Conservation (phyloP, 495 filamentous ascomycete genomes). For the Mycothermus thermophilus region DNA sequence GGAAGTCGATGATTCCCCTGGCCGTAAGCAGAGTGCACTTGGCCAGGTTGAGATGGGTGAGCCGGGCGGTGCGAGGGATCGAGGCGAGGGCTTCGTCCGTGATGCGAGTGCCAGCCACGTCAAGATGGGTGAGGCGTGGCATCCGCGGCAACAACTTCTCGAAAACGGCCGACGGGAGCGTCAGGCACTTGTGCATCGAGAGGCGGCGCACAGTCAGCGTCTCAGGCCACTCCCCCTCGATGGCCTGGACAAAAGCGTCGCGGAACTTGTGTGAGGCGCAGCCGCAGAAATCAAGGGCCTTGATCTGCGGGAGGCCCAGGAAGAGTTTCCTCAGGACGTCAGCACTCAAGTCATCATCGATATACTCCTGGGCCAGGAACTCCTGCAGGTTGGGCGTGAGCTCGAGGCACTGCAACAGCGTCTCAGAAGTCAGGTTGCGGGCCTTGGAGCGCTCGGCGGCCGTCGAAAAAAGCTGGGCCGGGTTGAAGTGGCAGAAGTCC, state of each 20-base stretch:
- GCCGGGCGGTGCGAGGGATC: conserved; percentile 54
- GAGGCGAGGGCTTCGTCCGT: conserved; percentile 57
- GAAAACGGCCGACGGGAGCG: conserved; percentile 53
- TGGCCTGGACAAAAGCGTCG: conserved; percentile 31
- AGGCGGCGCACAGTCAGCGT: conserved; percentile 51
- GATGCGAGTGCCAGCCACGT: conserved; percentile 67
- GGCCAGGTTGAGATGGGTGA: conserved; percentile 70
- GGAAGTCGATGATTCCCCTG: conserved; percentile 52
- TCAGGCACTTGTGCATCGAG: conserved; percentile 71
- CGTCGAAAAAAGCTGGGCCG: conserved; percentile 64
- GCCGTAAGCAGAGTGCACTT: conserved; percentile 63
- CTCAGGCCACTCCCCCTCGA: conserved; percentile 30
- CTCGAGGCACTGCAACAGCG: conserved; percentile 60
- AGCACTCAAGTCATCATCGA: conserved; percentile 63
- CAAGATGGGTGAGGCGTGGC: conserved; percentile 60
- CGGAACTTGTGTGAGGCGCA: conserved; percentile 60
- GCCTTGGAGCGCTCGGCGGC: conserved; percentile 68
- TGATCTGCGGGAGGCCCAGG: conserved; percentile 52
- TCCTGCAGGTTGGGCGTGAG: conserved; percentile 66
- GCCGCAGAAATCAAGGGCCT: conserved; percentile 67
- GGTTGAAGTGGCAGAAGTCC: conserved; percentile 84
- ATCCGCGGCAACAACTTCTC: conserved; percentile 58
- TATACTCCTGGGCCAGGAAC: conserved; percentile 69
- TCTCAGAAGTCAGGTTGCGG: conserved; percentile 66
- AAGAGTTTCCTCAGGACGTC: conserved; percentile 62